phyloP scores from a whole-genome alignment of 257 asterid genomes.

The Nicotiana otophora region DNA sequence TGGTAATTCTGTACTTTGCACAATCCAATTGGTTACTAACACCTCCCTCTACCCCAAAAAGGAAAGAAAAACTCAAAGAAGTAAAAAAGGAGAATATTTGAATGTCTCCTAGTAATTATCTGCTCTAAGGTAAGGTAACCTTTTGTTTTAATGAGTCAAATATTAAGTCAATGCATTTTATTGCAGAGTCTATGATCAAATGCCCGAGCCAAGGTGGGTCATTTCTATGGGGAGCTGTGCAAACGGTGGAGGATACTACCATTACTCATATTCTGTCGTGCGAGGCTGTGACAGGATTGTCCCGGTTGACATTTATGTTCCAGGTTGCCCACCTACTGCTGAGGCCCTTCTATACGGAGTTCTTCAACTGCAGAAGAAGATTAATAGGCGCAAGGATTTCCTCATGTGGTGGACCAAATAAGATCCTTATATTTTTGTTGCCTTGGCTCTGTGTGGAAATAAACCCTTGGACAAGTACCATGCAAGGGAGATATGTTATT shows the following conservation, averaged over 20 bases:
- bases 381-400: slow-evolving; percentile 90
- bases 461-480: not conserved
- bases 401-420: slow-evolving; percentile 93
- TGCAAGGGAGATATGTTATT: not conserved
- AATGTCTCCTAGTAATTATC: not conserved
- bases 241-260: slow-evolving; percentile 97
- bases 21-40: not conserved
- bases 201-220: slow-evolving; percentile 99
- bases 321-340: slow-evolving; percentile 97
- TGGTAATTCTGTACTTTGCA: not conserved
- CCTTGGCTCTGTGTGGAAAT: not conserved
- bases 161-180: not conserved
- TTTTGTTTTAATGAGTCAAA: not conserved
- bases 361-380: slow-evolving; percentile 95
- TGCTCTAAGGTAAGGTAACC: not conserved
- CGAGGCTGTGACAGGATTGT: slow-evolving; percentile 95
- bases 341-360: slow-evolving; percentile 93
- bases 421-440: slow-evolving; percentile 8
- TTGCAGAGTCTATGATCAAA: slow-evolving; percentile 90
- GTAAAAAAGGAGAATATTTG: not conserved
- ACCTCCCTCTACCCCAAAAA: not conserved
- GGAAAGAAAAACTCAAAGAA: no score
- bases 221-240: slow-evolving; percentile 99
- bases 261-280: slow-evolving; percentile 86
- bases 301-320: slow-evolving; percentile 91